phyloP scores from a whole-genome alignment of 371 early-diverging fungal genomes.

The Mucor circinelloides region DNA sequence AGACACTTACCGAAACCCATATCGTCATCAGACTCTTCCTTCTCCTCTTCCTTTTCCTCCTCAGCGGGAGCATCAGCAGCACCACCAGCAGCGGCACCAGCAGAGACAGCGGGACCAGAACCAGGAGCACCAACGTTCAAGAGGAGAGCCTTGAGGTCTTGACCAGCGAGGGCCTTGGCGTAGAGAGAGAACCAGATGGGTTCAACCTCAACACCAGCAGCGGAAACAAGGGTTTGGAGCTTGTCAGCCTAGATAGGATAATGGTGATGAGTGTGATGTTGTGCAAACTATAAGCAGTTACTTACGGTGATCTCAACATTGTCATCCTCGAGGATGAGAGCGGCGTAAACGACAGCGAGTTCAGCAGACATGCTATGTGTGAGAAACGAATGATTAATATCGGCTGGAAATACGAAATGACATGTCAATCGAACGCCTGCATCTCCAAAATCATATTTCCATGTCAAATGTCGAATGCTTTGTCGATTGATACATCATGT shows the following conservation, averaged over 20 bases:
- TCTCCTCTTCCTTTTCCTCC: constrained; percentile 72
- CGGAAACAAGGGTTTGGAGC: constrained; percentile 88
- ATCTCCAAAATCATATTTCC: not conserved
- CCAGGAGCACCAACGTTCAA: constrained; percentile 91
- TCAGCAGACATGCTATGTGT: constrained; percentile 67
- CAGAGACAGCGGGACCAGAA: constrained; percentile 70
- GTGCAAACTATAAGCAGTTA: constrained; percentile 7
- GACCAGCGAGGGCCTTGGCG: constrained; percentile 97
- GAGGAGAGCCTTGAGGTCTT: constrained; percentile 89
- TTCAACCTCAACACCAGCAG: constrained; percentile 93
- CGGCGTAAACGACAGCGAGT: constrained; percentile 95
- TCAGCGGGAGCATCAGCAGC: constrained; percentile 63
- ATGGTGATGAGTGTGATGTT: not conserved
- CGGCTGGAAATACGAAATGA: not conserved
- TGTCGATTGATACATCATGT: not conserved
- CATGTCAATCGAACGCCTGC: not conserved
- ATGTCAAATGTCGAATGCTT: not conserved
- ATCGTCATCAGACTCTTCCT: constrained; percentile 91
- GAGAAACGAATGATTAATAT: not conserved
- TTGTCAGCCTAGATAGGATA: constrained; percentile 87
- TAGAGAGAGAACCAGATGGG: constrained; percentile 95
- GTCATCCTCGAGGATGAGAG: constrained; percentile 98
- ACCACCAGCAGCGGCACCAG: constrained; percentile 53
- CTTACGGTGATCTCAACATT: constrained; percentile 94
- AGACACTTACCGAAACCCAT: constrained; percentile 84